Conservation (phyloP, 2,329 filamentous ascomycete species). For the Penicillium sp. region DNA sequence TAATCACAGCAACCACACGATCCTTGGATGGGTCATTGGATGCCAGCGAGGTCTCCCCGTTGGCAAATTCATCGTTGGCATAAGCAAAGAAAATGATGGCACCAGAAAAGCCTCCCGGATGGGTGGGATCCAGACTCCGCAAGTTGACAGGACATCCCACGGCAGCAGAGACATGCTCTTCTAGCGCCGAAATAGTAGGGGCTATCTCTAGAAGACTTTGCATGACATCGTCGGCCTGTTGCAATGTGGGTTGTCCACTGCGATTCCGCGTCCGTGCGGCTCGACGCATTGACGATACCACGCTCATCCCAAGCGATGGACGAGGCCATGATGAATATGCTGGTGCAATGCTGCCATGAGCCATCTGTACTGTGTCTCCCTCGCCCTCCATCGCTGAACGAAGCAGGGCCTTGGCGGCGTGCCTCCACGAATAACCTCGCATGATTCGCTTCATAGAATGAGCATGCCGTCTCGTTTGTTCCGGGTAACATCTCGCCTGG, state of each 20-base stretch:
- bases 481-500: neutral
- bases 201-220: neutral
- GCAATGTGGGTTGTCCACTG: neutral
- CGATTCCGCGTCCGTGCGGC: neutral
- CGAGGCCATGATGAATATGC: neutral
- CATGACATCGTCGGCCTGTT: neutral
- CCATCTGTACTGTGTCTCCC: slow-evolving; percentile 1
- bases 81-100: slow-evolving; percentile 1
- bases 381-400: neutral
- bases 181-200: neutral
- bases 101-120: neutral
- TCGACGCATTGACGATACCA: neutral
- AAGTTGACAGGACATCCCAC: neutral
- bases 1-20: neutral
- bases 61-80: neutral
- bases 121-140: neutral
- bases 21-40: neutral
- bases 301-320: neutral
- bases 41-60: neutral
- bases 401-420: neutral
- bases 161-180: neutral
- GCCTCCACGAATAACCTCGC: neutral
- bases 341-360: neutral
- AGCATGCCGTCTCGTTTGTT: slow-evolving; percentile 1
- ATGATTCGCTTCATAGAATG: neutral